Conservation (phyloP, 345 rosid genomes). For the Schrenkiella parvula region DNA sequence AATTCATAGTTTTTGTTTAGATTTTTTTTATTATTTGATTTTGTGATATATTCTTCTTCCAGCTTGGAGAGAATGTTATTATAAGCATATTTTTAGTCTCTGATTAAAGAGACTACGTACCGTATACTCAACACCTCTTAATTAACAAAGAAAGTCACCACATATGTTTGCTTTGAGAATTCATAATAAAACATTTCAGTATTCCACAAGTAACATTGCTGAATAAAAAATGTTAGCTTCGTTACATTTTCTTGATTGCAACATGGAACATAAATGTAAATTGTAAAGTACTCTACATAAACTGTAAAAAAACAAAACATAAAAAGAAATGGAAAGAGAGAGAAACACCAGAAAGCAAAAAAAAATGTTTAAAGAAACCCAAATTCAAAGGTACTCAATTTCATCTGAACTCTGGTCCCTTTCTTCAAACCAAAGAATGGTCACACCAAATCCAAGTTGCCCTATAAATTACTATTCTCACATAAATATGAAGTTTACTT, state of each 20-base stretch:
- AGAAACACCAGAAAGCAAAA: neutral
- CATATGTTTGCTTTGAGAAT: neutral
- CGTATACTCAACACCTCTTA: constrained; percentile 21
- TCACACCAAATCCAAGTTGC: constrained; percentile 26
- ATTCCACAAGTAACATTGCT: constrained; percentile 2
- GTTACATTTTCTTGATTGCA: neutral
- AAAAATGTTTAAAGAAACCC: constrained; percentile 18
- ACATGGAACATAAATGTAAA: constrained; percentile 4
- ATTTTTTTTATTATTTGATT: neutral
- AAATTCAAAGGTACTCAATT: constrained; percentile 33
- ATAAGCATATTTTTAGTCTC: neutral
- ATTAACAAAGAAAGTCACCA: neutral
- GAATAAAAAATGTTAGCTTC: neutral
- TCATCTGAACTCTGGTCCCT: constrained; percentile 21
- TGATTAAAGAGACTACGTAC: constrained; percentile 11
- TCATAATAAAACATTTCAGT: constrained; percentile 3
- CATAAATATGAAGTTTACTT: neutral
- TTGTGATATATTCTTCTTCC: neutral
- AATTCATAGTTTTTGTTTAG: neutral
- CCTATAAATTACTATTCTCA: constrained; percentile 14
- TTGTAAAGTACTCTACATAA: neutral
- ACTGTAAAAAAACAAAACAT: neutral
- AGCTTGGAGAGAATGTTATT: neutral
- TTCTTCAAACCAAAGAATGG: constrained; percentile 25
- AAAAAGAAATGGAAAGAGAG: neutral